phyloP scores from a whole-genome alignment of 257 asterid species.

The Capsicum rhomboideum region DNA sequence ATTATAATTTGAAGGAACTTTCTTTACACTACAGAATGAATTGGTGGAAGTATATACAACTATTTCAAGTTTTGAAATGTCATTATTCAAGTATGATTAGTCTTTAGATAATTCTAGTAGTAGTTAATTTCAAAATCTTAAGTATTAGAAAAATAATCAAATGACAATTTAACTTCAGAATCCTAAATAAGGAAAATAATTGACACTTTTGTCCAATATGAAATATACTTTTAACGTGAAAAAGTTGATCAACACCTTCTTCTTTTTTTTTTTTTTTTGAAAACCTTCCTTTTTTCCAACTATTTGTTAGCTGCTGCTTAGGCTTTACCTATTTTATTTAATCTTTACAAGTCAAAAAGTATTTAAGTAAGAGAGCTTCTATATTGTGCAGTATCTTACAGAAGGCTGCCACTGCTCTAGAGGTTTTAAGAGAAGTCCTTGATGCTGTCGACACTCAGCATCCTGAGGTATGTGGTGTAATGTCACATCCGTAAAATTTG shows the following conservation, averaged over 20 bases:
- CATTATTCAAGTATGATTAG: not conserved
- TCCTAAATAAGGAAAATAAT: not conserved
- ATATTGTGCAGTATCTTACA: constrained; percentile 52
- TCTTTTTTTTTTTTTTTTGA: not conserved
- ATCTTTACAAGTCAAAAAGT: not conserved
- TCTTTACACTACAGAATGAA: not conserved
- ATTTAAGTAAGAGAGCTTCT: not conserved
- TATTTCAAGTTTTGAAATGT: not conserved
- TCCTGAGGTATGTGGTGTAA: constrained; percentile 52
- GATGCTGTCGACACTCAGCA: constrained; percentile 56
- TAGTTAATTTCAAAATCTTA: not conserved
- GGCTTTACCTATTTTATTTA: not conserved
- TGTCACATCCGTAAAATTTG: not conserved
- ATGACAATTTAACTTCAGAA: not conserved
- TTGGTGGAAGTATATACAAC: not conserved
- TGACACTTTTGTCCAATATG: not conserved
- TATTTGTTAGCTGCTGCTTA: not conserved
- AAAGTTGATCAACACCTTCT: not conserved
- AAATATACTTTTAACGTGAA: not conserved
- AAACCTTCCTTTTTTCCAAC: not conserved
- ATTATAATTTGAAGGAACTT: not conserved
- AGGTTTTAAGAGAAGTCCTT: constrained; percentile 88
- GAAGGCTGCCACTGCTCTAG: constrained; percentile 85
- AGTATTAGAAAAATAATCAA: not conserved
- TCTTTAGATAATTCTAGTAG: not conserved